Base-by-base conservation (phyloP, 306 rosid genomes). In the Luffa acutangula region DNA sequence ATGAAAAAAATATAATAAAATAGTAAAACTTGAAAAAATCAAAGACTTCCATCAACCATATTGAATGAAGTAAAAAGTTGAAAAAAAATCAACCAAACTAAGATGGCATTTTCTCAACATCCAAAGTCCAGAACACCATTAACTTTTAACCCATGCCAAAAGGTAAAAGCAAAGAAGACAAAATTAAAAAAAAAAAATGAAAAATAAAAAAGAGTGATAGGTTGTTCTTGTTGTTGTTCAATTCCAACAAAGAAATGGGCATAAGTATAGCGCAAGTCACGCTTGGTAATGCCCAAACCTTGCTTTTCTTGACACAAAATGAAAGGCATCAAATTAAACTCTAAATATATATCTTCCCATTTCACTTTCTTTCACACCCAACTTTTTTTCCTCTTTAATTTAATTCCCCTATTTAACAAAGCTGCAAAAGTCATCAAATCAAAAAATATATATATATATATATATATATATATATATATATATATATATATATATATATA, bases 221-320 rank as follows among this genome's bases (percentile, higher is more conserved):
- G 10, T 6, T 42, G 46, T 5, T 42, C 9, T 42, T 13, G 18
- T 51, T 7, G 39, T 11, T 25, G 66, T 59, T 33, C 45, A 12
- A 64, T 14, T 64, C 71, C 43, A 64, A 31, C 69, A 33, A 25
- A 69, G 51, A 66, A 41, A 66, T n/a, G 0, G 54, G 33, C 2
- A 48, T 69, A 46, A 13, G 60, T 74, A 34, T 17, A 74, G 48
- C 31, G 63, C 63, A 74, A 74, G 78, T 74, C 62, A 72, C 11
- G 77, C 21, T 46, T 46, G n/a, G 37, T 71, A 20, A 48, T 48
- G 58, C 0, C 9, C 18, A 52, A 74, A 51, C 62, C 63, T 74
- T 74, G 59, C 78, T 51, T 74, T 74, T 63, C 63, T 74, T 74
- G 31, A 74, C 62, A 74, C 33, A 74, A 74, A 74, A 74, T 74